Evolutionary conservation across 2,329 filamentous ascomycete species (phyloP), one percentile per base, ranked within the genome.

Genomic region (Calonectria ilicicola): DNA sequence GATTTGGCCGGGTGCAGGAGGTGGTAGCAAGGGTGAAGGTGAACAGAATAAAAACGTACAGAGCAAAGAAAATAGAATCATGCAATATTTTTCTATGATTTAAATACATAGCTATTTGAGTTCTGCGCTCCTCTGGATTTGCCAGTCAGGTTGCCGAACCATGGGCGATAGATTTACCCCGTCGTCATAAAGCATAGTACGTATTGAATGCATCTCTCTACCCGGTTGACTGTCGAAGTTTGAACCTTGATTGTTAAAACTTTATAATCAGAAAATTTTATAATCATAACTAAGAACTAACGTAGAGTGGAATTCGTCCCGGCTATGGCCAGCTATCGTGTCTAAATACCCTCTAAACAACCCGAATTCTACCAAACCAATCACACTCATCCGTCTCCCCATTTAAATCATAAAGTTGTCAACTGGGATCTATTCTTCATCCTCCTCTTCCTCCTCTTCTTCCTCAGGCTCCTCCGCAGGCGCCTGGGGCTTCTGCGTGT

Each of bases 401-500:
- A 15, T 63, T 38, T 35, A 32, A 60, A 70, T 42, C 27, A 23
- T 26, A n/a, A 14, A 19, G 47, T 8, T 35, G 5, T 15, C 10
- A 7, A 12, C 21, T 3, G 32, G 29, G 21, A 27, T 65, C 42
- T 73, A 71, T 64, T 72, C 51, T 2, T 46, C 65, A 26, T 12
- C 51, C 40, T 74, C 70, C n/a, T 72, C 72, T n/a, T 77, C 65
- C 5, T 72, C 71, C 14, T 74, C 72, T 21, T 72, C 63, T 17
- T 73, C 60, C 32, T 70, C 67, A 15, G 67, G 68, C 26, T 75
- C 64, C 42, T 72, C 27, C 2, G 32, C 58, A 4, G 49, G 44
- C 23, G 65, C 38, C 35, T 65, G 38, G 4, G 72, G 46, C 65
- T 74, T 76, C 68, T 80, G 69, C 3, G 79, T 80, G 70, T 75